A percentile compares a stretch with the other conserved stretches of the same genome.
phyloP scores from a whole-genome alignment of 2,329 filamentous ascomycete species.

The Penicillium sp. region DNA sequence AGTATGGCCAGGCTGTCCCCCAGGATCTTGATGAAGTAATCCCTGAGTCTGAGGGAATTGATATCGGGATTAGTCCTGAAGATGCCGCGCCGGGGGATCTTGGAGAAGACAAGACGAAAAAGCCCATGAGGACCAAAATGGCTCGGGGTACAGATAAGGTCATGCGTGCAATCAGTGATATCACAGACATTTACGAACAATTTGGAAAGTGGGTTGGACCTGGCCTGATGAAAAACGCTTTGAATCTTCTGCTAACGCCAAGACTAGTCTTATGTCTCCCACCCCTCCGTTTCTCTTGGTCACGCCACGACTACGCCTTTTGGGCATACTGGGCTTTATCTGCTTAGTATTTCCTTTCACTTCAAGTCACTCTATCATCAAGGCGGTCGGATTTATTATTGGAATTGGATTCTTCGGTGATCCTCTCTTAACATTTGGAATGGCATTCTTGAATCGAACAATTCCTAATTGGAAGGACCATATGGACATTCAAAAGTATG shows the following conservation, averaged over 20 bases:
- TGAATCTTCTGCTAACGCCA: neutral
- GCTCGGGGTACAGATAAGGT: slow-evolving; percentile 51
- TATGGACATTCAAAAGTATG: slow-evolving; percentile 68
- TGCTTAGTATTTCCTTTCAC: slow-evolving; percentile 58
- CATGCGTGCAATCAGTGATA: slow-evolving; percentile 68
- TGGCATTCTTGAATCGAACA: slow-evolving; percentile 53
- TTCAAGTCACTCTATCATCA: slow-evolving; percentile 65
- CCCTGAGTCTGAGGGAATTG: slow-evolving; percentile 57
- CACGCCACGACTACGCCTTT: slow-evolving; percentile 59
- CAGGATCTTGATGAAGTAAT: slow-evolving; percentile 50
- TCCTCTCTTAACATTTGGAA: slow-evolving; percentile 65
- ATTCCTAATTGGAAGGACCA: slow-evolving; percentile 76
- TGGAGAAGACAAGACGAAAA: slow-evolving; percentile 68
- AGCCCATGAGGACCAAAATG: slow-evolving; percentile 75
- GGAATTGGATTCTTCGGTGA: slow-evolving; percentile 81
- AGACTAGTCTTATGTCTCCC: slow-evolving; percentile 59
- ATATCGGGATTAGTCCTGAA: slow-evolving; percentile 56
- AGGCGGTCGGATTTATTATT: slow-evolving; percentile 65
- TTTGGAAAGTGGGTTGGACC: slow-evolving; percentile 57
- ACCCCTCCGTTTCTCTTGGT: slow-evolving; percentile 64
- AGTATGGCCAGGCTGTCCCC: slow-evolving; percentile 69
- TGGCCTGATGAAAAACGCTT: neutral
- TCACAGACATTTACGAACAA: slow-evolving; percentile 66
- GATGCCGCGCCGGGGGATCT: slow-evolving; percentile 58
- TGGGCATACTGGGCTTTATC: slow-evolving; percentile 57